phyloP scores from a whole-genome alignment of 139 green algal genomes.

The Micractinium sp. region DNA sequence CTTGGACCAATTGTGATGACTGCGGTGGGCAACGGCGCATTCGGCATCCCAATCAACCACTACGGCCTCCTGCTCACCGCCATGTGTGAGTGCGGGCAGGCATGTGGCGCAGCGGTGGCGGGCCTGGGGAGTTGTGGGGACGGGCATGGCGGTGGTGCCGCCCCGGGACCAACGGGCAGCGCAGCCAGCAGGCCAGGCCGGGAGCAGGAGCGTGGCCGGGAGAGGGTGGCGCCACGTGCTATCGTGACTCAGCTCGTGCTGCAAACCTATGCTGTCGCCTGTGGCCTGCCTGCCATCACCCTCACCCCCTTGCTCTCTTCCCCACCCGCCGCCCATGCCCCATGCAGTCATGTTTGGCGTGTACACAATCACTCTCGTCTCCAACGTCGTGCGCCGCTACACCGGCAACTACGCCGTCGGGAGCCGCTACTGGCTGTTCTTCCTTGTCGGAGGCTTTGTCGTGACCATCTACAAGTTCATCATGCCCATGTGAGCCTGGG shows the following conservation, averaged over 20 bases:
- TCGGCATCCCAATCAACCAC: background rate
- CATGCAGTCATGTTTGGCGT: background rate
- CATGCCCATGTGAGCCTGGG: constrained; percentile 25
- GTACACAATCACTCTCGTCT: background rate
- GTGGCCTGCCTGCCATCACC: too few species aligned
- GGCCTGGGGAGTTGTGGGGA: too few species aligned
- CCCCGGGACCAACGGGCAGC: too few species aligned
- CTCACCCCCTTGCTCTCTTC: background rate
- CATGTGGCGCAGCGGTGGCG: too few species aligned
- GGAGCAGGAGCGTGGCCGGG: too few species aligned
- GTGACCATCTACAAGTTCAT: constrained; percentile 35
- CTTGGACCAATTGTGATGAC: too few species aligned
- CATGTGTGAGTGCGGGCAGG: background rate
- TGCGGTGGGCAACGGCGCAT: background rate
- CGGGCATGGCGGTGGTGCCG: too few species aligned
- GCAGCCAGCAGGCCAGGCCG: too few species aligned
- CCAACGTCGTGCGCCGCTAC: background rate
- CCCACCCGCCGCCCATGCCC: background rate
- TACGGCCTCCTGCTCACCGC: background rate
- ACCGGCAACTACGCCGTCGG: background rate
- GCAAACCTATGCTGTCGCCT: too few species aligned
- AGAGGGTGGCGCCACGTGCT: too few species aligned
- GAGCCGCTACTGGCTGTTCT: background rate
- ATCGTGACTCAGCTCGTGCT: too few species aligned
- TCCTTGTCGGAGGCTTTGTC: background rate